A percentile compares a stretch with the other conserved stretches of the same genome.
Evolutionary conservation across 139 green algal genomes (phyloP).

Genomic region (Picochlorum costavermella): DNA sequence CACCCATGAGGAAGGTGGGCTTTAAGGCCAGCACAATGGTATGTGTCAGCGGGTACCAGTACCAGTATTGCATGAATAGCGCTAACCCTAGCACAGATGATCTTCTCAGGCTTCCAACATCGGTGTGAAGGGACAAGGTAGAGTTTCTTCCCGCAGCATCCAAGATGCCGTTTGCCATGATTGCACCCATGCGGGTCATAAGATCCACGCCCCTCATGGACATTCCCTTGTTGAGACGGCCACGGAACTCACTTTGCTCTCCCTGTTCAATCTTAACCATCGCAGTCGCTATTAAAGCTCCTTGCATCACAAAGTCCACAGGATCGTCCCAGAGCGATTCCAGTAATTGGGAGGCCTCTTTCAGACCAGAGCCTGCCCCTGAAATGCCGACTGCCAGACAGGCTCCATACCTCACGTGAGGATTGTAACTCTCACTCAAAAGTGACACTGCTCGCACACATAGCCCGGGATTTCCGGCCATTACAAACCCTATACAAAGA

Average conservation of each 20-base stretch:
- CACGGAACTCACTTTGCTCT: constrained; percentile 51
- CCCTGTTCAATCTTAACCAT: constrained; percentile 87
- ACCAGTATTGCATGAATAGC: constrained; percentile 98
- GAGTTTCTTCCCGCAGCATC: constrained; percentile 91
- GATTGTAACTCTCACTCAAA: constrained; percentile 95
- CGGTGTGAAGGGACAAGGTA: constrained; percentile 67
- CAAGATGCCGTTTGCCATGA: constrained; percentile 90
- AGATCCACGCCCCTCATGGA: constrained; percentile 86
- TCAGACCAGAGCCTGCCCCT: constrained; percentile 74
- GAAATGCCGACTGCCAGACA: constrained; percentile 94
- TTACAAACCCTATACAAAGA: constrained; percentile 88
- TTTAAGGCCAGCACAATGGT: constrained; percentile 78
- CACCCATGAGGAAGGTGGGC: constrained; percentile 78
- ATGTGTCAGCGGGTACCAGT: constrained; percentile 95
- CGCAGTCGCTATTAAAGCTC: constrained; percentile 82
- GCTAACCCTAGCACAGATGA: constrained; percentile 79
- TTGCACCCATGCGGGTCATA: constrained; percentile 81
- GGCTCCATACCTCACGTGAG: constrained; percentile 83
- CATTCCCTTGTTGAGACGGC: constrained; percentile 74
- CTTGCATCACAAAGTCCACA: constrained; percentile 43
- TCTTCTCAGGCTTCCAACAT: constrained; percentile 66
- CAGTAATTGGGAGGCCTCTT: constrained; percentile 75
- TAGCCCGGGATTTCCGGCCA: constrained; percentile 76
- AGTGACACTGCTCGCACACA: constrained; percentile 86
- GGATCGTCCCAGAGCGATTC: constrained; percentile 61